Evolutionary conservation across 805 yeast genomes (phyloP), one percentile per base, ranked within the genome.

Genomic region (Metschnikowia bowlesiae): DNA sequence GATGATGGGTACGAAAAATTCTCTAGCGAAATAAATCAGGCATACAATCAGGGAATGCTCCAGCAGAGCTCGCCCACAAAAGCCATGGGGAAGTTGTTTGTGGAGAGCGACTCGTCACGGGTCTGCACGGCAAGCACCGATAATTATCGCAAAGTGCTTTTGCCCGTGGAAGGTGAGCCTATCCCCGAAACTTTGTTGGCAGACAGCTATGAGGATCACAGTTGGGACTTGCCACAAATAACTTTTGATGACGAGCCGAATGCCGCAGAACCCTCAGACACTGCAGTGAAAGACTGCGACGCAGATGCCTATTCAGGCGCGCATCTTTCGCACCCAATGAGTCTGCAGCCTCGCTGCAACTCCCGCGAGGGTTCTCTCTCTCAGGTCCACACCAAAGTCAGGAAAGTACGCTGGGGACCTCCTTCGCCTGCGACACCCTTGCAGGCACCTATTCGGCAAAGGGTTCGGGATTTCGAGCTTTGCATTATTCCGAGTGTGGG

Each of bases 261-360:
- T 6, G 38, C 22, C 22, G 45, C 31, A 4, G 45, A 33, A 9
- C 10, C 6, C 18, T 22, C 38, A 6, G 45, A 33, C 16, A 26
- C 13, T 42, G 45, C 22, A 33, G 22, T 42, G 31, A 31, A 29
- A 29, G 43, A 26, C 45, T 42, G 45, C 31, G 45, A 33, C 37
- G 34, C 26, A 14, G 31, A 33, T n/a, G 22, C 22, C 14, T n/a
- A n/a, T 9, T 13, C 22, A 4, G 38, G 31, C 45, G 45, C 38
- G 37, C 45, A 22, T 30, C 22, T 13, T 42, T 42, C 34, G 45
- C 45, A 42, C 38, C 45, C 45, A 42, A 11, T 22, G 30, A 9
- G n/a, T 33, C 31, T 33, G 45, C 45, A 42, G 38, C 34, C 43
- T 10, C 45, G 6, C 45, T 32, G 38, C 38, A 38, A 32, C 9